Evolutionary conservation across 2,329 filamentous ascomycete genomes (phyloP), one percentile per base, ranked within the genome.

Genomic region (Teratosphaeria nubilosa): DNA sequence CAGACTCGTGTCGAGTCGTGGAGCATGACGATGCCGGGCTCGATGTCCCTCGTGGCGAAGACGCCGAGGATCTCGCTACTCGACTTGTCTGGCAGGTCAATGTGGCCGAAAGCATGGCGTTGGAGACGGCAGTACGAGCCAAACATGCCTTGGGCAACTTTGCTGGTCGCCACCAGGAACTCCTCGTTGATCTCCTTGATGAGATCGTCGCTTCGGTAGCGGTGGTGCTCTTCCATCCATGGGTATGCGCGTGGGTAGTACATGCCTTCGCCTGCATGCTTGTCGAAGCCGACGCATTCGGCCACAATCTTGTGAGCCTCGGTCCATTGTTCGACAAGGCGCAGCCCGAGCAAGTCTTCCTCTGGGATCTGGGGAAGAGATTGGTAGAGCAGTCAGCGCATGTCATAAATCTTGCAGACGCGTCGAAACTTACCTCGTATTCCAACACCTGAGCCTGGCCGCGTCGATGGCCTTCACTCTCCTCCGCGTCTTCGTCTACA

Each of bases 1-100:
- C 66, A 70, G n/a, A 57, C 59, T 10, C 57, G 51, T 16, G 62
- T 68, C 22, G 48, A 32, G 55, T 70, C 68, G 10, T 60, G 22
- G 5, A 71, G 16, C 16, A 70, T 62, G 0, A 45, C 45, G 13
- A 59, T 60, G 16, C 54, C 59, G 31, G 52, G 37, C 1, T 22
- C 14, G 20, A 71, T 61, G 22, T 66, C 62, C 13, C 63, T 56
- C 1, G 57, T 51, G 2, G 68, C 66, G 32, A 69, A 71, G 20
- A 70, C 59, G 1, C 69, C 69, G 3, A 69, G 57, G 4, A 66
- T 31, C 25, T 70, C 65, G 22, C 56, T 54, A 13, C 62, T 62
- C 5, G 60, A 54, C 11, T 34, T 37, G 14, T 56, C 58, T 6
- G 56, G 54, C 11, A 56, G 58, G 2, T 58, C 31, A 4, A 52